Evolutionary conservation across 2,329 filamentous ascomycete species (phyloP), one percentile per base, ranked within the genome.

Genomic region (Paracorniculantispora psalliotae): DNA sequence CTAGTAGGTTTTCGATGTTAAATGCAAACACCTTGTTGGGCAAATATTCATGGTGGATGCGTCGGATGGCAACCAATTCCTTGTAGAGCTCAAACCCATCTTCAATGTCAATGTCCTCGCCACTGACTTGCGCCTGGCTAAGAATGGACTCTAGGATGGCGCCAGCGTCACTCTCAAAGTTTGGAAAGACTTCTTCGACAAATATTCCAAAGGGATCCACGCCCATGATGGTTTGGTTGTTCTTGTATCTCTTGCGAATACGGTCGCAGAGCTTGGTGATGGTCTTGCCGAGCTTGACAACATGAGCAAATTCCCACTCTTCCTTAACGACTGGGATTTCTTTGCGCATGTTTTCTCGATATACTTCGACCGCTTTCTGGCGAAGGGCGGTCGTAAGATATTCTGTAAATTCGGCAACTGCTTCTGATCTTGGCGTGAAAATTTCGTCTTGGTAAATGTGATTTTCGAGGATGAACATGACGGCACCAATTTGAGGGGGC

Each of bases 51-150:
- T 82, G 80, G 71, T 97, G 92, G 26, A 96, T 91, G 35, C 83
- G 81, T 30, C 94, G 88, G 61, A 97, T 91, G 64, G 90, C 88
- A 21, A 93, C 87, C 59, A 99, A 79, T 68, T 96, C 91, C 67
- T 85, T 89, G 76, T 99, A 99, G 19, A 99, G 77, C 65, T 96
- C 90, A 71, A 99, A 97, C 0, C 93, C 94, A 71, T 99, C 94
- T 68, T 96, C 85, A 26, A 97, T 84, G 41, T 89, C 87, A 51
- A 97, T 85, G 66, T 96, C 91, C 58, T 86, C 81, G 15, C 84
- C 86, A 55, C 81, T 84, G 35, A 85, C 81, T 64, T 88, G 83
- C 23, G 89, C 85, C 56, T 87, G 82, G 60, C 89, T 82, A 64
- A 97, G 80, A 62, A 97, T 94, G 58, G 89, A 83, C 64, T 86